These are phyloP conservation scores for Rubroboletus satanas DNA, from an alignment of 768 basidiomycete genomes.

Conservation along the genomic window DNA sequence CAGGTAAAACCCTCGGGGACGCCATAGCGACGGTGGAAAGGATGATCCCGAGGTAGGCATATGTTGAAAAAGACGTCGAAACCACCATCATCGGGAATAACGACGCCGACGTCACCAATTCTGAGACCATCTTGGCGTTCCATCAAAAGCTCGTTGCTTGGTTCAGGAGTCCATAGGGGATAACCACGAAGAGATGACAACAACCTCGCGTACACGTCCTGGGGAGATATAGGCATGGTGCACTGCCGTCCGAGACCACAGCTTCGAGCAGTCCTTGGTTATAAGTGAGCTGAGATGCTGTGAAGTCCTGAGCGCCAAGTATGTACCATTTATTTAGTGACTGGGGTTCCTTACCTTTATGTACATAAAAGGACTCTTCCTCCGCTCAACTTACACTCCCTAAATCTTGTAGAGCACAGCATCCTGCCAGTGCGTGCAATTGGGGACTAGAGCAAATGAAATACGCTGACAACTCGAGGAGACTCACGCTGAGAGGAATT, in stretches of 20 bases:
- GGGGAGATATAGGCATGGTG: constrained; percentile 2
- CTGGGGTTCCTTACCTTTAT: neutral
- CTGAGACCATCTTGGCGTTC: constrained; percentile 26
- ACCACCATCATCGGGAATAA: constrained; percentile 25
- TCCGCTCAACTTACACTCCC: neutral
- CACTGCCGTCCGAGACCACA: neutral
- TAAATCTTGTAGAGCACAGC: neutral
- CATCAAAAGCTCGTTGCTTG: constrained; percentile 20
- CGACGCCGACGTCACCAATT: constrained; percentile 31
- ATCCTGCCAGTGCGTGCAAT: neutral
- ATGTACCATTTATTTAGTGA: neutral
- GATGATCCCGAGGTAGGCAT: constrained; percentile 28
- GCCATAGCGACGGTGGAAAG: constrained; percentile 6
- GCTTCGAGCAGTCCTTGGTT: neutral
- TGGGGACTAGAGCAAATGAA: neutral
- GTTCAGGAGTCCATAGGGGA: constrained; percentile 31
- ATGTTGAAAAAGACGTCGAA: constrained; percentile 37
- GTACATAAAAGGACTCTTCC: neutral
- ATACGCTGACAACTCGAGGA: neutral
- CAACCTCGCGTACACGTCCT: constrained; percentile 10
- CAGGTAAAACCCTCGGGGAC: constrained; percentile 27
- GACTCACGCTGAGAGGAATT: neutral
- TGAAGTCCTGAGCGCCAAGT: neutral
- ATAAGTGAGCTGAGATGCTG: neutral
- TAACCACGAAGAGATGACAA: constrained; percentile 22